Conservation (phyloP, 2,329 filamentous ascomycete species). For the Tolypocladium cylindrosporum region DNA sequence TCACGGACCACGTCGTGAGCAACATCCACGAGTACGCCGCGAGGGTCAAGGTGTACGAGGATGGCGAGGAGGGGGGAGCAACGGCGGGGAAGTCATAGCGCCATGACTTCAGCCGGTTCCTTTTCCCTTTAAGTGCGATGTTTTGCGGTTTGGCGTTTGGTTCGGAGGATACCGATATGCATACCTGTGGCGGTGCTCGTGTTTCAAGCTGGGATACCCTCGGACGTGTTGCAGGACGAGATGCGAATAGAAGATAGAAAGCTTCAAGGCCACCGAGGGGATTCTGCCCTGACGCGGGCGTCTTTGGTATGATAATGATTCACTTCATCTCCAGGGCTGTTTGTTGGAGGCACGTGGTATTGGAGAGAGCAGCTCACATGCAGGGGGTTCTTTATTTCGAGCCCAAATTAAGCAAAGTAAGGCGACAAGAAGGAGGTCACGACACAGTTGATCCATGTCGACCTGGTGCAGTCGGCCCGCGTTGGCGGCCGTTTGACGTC, state of each 20-base stretch:
- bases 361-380: background rate
- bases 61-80: slow-evolving; percentile 22
- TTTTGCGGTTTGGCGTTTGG: background rate
- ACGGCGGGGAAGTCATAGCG: background rate
- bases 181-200: background rate
- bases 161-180: background rate
- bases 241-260: background rate
- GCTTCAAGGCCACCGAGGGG: background rate
- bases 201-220: background rate
- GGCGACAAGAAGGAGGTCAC: background rate
- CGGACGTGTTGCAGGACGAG: background rate
- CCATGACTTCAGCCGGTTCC: background rate
- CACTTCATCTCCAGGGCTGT: background rate
- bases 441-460: background rate
- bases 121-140: background rate
- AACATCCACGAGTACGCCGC: slow-evolving; percentile 75
- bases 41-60: slow-evolving; percentile 73
- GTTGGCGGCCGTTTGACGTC: background rate
- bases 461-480: background rate
- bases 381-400: background rate
- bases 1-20: slow-evolving; percentile 68
- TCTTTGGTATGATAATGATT: background rate
- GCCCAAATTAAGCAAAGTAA: background rate
- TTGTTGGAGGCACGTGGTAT: background rate
- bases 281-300: background rate